Percentiles rank a stretch among this genome's conserved stretches.
phyloP scores from a whole-genome alignment of 2,329 filamentous ascomycete species.

The Pestalotiopsis fici region DNA sequence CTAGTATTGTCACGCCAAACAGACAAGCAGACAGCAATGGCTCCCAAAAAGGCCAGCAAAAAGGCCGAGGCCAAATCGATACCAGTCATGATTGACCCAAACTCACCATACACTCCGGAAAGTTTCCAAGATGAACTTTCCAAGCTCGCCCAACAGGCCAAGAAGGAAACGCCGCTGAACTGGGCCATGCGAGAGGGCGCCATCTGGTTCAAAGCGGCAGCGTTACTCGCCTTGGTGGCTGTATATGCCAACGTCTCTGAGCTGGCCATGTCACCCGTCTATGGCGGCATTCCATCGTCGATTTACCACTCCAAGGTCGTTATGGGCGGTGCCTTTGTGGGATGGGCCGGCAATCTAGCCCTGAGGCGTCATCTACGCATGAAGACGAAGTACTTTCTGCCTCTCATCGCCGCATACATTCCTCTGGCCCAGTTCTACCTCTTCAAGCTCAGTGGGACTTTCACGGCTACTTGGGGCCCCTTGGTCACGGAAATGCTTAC shows the following conservation, averaged over 20 bases:
- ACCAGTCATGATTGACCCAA: slow-evolving; percentile 25
- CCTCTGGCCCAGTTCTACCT: slow-evolving; percentile 73
- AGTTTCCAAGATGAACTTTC: slow-evolving; percentile 57
- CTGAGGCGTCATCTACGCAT: slow-evolving; percentile 51
- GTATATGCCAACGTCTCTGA: slow-evolving; percentile 71
- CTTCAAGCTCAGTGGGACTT: slow-evolving; percentile 62
- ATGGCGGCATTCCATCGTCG: slow-evolving; percentile 78
- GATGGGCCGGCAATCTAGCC: slow-evolving; percentile 68
- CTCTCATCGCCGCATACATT: slow-evolving; percentile 74
- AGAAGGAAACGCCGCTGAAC: slow-evolving; percentile 31
- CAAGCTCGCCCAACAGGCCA: slow-evolving; percentile 41
- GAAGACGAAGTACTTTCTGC: slow-evolving; percentile 57
- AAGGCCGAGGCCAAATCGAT: slow-evolving; percentile 16
- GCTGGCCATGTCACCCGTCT: slow-evolving; percentile 80
- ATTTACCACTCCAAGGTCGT: slow-evolving; percentile 71
- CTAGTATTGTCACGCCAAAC: not conserved
- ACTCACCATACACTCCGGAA: slow-evolving; percentile 46
- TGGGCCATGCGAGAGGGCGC: slow-evolving; percentile 36
- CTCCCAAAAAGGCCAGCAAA: slow-evolving; percentile 26
- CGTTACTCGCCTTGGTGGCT: slow-evolving; percentile 59
- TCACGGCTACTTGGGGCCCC: slow-evolving; percentile 75
- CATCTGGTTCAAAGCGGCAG: slow-evolving; percentile 41
- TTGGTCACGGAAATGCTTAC: slow-evolving; percentile 73
- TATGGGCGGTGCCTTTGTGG: slow-evolving; percentile 67
- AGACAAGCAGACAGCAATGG: slow-evolving; percentile 20